Conservation (phyloP, 208 protist genomes). For the Trypanosoma brucei region DNA sequence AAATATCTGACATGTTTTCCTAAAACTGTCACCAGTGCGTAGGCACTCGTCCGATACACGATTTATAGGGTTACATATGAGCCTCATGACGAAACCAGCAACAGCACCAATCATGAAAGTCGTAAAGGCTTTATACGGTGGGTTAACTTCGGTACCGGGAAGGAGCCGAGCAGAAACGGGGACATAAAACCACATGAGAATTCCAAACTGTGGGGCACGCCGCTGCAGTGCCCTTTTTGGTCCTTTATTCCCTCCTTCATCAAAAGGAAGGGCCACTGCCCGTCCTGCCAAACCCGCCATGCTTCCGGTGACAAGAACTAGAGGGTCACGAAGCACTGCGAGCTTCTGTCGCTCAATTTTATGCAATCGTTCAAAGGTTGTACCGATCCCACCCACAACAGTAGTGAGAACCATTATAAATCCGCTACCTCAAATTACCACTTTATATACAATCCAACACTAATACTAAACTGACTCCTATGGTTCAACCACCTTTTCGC, state of each 20-base stretch:
- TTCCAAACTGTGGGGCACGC: conserved; percentile 73
- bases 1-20: conserved; percentile 45
- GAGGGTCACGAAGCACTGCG: conserved; percentile 61
- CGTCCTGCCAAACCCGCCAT: conserved; percentile 66
- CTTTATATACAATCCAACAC: too few species aligned
- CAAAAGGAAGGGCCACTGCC: conserved; percentile 49
- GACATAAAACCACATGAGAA: conserved; percentile 88
- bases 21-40: conserved; percentile 57
- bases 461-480: too few species aligned
- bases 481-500: too few species aligned
- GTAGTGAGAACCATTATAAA: conserved; percentile 15
- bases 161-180: conserved; percentile 61
- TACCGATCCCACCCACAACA: conserved; percentile 23
- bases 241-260: conserved; percentile 77
- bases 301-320: conserved; percentile 73
- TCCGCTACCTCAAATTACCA: background rate
- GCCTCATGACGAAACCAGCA: conserved; percentile 80
- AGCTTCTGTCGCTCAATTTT: conserved; percentile 65
- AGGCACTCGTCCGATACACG: conserved; percentile 79
- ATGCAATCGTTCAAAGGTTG: conserved; percentile 31
- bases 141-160: conserved; percentile 56
- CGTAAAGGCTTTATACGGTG: conserved; percentile 63
- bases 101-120: conserved; percentile 79
- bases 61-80: conserved; percentile 81
- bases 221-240: conserved; percentile 53